Base-by-base conservation (phyloP, 441 rosid species). In the Croton setiger region DNA sequence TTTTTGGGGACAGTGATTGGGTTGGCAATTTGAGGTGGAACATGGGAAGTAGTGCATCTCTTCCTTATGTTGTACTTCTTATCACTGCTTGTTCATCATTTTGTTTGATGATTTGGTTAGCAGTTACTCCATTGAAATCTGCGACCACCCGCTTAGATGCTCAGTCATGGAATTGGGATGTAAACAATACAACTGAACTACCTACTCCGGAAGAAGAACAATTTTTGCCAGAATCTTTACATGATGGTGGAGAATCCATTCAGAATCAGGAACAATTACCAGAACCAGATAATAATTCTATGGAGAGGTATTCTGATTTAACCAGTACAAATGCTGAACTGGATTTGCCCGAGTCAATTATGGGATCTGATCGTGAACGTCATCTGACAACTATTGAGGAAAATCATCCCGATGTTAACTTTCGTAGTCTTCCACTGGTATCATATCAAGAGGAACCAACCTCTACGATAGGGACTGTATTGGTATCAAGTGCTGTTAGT, bases 1-100 rank as follows among this genome's bases (percentile, higher is more conserved):
- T 88, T 62, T 87, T 96, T 75, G 99, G 99, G 60, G 82, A 74
- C 65, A 93, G 96, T 82, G 98, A 96, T 68, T 92, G 98, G 99
- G 92, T 84, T 27, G 84, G 84, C 68, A 85, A 85, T 83, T 84
- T 96, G 83, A 86, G 89, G 76, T 88, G 94, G 95, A 87, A 76
- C 72, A 79, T 78, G n/a, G 87, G 90, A 20, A 72, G 75, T 74
- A 78, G 86, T 75, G 70, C 85, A 45, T 82, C 93, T 9, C 48
- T 81, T 18, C 84, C 87, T 45, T 92, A 85, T 72, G 68, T 79
- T 49, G 70, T 79, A 66, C 87, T 92, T 79, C 90, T 89, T 52
- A 69, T 83, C 61, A 86, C 89, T 53, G 86, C 92, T 75, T 87
- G 81, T 83, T 82, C 85, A 20, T 87, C 98, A 60, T 82, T 92